A percentile compares a stretch with the other conserved stretches of the same genome.
phyloP scores from a whole-genome alignment of 2,329 filamentous ascomycete species.

The Verticillium longisporum region DNA sequence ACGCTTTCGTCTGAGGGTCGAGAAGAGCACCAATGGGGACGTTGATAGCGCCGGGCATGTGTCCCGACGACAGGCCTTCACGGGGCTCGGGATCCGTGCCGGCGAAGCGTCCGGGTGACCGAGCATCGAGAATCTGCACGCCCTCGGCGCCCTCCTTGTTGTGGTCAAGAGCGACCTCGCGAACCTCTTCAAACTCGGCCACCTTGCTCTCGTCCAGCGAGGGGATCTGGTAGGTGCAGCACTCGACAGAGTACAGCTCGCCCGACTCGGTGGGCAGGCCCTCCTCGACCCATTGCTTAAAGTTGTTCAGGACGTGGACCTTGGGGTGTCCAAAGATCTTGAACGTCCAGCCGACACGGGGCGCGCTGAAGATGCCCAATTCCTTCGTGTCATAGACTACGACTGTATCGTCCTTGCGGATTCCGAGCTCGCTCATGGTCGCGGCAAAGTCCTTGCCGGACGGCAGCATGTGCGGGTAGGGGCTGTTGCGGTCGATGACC shows the following conservation, averaged over 20 bases:
- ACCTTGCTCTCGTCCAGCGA: constrained; percentile 58
- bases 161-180: constrained; percentile 65
- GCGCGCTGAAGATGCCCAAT: constrained; percentile 88
- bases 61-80: constrained; percentile 77
- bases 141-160: constrained; percentile 79
- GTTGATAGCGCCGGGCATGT: constrained; percentile 83
- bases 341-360: constrained; percentile 89
- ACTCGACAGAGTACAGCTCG: constrained; percentile 59
- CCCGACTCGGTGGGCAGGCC: constrained; percentile 79
- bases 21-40: constrained; percentile 75
- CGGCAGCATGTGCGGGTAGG: constrained; percentile 96
- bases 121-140: constrained; percentile 83
- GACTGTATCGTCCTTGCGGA: constrained; percentile 78
- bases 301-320: constrained; percentile 93
- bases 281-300: constrained; percentile 84
- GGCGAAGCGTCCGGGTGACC: constrained; percentile 71
- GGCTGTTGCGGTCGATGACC: constrained; percentile 78
- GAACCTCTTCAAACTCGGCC: constrained; percentile 75
- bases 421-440: constrained; percentile 84
- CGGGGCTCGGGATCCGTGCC: constrained; percentile 83
- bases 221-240: constrained; percentile 57
- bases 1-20: constrained; percentile 75
- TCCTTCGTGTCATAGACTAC: constrained; percentile 94
- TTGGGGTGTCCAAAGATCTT: constrained; percentile 80
- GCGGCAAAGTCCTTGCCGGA: constrained; percentile 72